These are phyloP conservation scores for Mortierella sp. DNA, from an alignment of 371 early-diverging fungal genomes.

Conservation along the genomic window DNA sequence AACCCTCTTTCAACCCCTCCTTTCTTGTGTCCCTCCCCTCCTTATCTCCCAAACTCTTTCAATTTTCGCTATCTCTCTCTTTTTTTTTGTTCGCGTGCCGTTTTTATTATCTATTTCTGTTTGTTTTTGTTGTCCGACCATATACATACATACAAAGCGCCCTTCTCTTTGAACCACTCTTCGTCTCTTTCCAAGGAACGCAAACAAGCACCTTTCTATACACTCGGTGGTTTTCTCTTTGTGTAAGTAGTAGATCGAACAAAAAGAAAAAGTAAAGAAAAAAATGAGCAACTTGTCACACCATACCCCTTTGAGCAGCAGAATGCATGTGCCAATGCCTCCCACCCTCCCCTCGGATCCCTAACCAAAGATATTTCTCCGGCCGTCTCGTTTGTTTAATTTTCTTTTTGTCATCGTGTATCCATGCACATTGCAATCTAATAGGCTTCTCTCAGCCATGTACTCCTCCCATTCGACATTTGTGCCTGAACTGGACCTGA, in stretches of 20 bases:
- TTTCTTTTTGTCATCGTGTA: slow-evolving; percentile 7
- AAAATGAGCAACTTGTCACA: background rate
- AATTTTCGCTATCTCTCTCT: slow-evolving; percentile 5
- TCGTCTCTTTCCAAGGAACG: background rate
- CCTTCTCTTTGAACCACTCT: background rate
- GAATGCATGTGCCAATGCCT: background rate
- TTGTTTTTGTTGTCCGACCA: background rate
- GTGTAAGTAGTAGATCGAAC: slow-evolving; percentile 7
- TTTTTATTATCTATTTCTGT: slow-evolving; percentile 2
- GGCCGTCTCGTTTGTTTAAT: background rate
- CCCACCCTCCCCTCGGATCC: background rate
- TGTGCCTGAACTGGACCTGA: slow-evolving; percentile 40
- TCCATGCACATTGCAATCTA: background rate
- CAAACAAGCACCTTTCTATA: too few species aligned
- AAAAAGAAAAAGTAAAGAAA: background rate
- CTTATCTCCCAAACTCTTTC: slow-evolving; percentile 5
- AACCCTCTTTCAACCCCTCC: slow-evolving; percentile 1
- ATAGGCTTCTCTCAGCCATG: slow-evolving; percentile 8
- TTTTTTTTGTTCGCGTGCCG: slow-evolving; percentile 1
- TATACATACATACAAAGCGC: background rate
- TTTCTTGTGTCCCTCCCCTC: background rate
- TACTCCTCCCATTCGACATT: slow-evolving; percentile 32
- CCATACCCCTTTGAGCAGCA: background rate
- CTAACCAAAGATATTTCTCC: slow-evolving; percentile 8
- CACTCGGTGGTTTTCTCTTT: background rate